Evolutionary conservation across 1,284 basidiomycete species (phyloP).

Genomic region (Sporisorium sorghi): DNA sequence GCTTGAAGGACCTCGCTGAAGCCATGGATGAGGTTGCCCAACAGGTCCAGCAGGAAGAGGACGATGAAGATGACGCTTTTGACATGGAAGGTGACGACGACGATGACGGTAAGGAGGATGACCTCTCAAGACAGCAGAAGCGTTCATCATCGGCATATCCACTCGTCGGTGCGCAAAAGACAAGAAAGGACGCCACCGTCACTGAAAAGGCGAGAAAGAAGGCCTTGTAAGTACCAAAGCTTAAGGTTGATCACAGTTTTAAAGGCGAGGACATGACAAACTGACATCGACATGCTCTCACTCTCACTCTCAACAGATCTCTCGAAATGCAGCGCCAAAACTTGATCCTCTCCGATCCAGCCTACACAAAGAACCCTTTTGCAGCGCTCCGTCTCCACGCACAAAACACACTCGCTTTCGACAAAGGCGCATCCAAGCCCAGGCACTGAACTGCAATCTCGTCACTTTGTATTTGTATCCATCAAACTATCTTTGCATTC

Average conservation of each 20-base stretch:
- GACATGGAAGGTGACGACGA: slow-evolving; percentile 28
- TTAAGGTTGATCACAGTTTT: no score
- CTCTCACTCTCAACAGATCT: slow-evolving; percentile 22
- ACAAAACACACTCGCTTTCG: slow-evolving; percentile 59
- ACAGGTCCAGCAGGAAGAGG: slow-evolving; percentile 24
- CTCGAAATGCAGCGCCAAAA: slow-evolving; percentile 61
- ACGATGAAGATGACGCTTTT: slow-evolving; percentile 19
- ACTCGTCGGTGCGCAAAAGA: slow-evolving; percentile 24
- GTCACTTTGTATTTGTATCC: slow-evolving; percentile 36
- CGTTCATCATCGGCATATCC: slow-evolving; percentile 17
- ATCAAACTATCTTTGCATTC: slow-evolving; percentile 8
- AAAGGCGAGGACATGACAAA: neutral
- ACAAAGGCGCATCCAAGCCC: slow-evolving; percentile 23
- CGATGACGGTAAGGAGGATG: slow-evolving; percentile 22
- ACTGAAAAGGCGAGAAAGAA: slow-evolving; percentile 56
- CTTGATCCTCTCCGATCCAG: slow-evolving; percentile 57
- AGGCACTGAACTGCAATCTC: slow-evolving; percentile 13
- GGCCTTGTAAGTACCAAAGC: slow-evolving; percentile 52
- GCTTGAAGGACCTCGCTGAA: slow-evolving; percentile 55
- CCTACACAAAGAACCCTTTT: slow-evolving; percentile 59
- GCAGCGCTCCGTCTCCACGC: slow-evolving; percentile 63
- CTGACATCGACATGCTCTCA: neutral
- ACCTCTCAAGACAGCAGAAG: slow-evolving; percentile 8
- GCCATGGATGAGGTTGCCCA: slow-evolving; percentile 47
- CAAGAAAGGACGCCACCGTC: slow-evolving; percentile 43